Conservation (phyloP, 768 basidiomycete genomes). For the Mycena haematopus region DNA sequence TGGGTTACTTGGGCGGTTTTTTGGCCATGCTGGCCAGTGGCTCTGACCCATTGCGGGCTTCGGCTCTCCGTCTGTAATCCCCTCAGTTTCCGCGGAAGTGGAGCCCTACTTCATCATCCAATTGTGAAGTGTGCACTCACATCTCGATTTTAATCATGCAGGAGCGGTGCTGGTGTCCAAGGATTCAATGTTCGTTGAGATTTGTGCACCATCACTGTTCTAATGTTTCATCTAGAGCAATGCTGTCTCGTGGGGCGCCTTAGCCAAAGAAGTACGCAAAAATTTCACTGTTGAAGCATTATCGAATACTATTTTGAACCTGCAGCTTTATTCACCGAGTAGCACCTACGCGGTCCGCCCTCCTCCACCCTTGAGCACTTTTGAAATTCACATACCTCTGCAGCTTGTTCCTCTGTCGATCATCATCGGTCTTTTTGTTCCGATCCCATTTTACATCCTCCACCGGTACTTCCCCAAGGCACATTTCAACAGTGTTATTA, state of each 20-base stretch:
- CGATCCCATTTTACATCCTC: conserved; percentile 61
- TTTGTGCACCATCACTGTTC: conserved; percentile 16
- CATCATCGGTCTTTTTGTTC: conserved; percentile 56
- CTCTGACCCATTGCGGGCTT: conserved; percentile 24
- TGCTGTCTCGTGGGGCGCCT: conserved; percentile 65
- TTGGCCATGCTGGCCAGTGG: too few species aligned
- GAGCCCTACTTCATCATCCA: too few species aligned
- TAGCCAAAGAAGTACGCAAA: conserved; percentile 41
- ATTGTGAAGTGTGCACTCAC: too few species aligned
- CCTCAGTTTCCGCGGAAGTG: too few species aligned
- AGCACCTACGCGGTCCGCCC: conserved; percentile 51
- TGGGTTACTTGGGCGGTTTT: too few species aligned
- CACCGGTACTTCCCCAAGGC: conserved; percentile 56
- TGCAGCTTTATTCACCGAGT: conserved; percentile 49
- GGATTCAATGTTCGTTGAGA: conserved; percentile 54
- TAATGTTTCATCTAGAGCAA: conserved; percentile 49
- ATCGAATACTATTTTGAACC: too few species aligned
- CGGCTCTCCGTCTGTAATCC: conserved; percentile 5
- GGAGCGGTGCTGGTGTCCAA: conserved; percentile 47
- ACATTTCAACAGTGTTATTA: conserved; percentile 55
- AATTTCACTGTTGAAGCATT: too few species aligned
- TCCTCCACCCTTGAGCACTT: conserved; percentile 27
- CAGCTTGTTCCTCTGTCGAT: conserved; percentile 55
- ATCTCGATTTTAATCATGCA: too few species aligned
- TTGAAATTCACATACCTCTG: conserved; percentile 15